These are phyloP conservation scores for Petunia secreta DNA, from an alignment of 257 asterid species.

Conservation along the genomic window DNA sequence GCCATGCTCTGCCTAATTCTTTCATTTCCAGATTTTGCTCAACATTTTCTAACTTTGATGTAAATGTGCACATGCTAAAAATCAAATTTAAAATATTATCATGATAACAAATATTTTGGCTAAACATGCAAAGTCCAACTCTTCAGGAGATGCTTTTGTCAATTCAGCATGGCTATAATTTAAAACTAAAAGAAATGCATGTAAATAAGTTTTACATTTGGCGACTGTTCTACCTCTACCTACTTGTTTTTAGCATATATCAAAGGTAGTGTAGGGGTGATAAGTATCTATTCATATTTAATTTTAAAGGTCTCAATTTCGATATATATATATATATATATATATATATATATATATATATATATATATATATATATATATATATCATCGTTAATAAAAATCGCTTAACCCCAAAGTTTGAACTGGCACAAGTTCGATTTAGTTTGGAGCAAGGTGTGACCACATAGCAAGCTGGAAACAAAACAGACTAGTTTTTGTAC, in stretches of 20 bases:
- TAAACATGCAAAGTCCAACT: neutral
- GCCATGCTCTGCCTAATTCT: neutral
- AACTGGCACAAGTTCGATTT: too few relatives aligned
- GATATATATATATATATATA: too few relatives aligned
- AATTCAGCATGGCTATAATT: conserved; percentile 5
- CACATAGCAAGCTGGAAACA: too few relatives aligned
- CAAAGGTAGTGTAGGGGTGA: too few relatives aligned
- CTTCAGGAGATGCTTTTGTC: neutral
- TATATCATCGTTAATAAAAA: too few relatives aligned
- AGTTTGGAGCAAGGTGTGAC: too few relatives aligned
- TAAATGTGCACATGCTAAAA: neutral
- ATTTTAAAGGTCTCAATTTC: neutral
- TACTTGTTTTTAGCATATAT: neutral
- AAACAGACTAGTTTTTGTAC: too few relatives aligned
- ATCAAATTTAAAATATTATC: neutral
- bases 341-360: too few relatives aligned
- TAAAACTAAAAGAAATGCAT: neutral
- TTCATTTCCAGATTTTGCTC: neutral
- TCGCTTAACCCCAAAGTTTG: too few relatives aligned
- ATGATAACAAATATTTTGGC: neutral
- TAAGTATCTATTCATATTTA: neutral
- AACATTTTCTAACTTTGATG: neutral
- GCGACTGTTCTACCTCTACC: neutral
- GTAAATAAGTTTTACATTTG: neutral
- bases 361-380: too few relatives aligned